Percentiles rank a stretch among this genome's conserved stretches.
These are phyloP conservation scores for Cardiospermum halicacabum DNA, from an alignment of 345 rosid species.

Conservation along the genomic window DNA sequence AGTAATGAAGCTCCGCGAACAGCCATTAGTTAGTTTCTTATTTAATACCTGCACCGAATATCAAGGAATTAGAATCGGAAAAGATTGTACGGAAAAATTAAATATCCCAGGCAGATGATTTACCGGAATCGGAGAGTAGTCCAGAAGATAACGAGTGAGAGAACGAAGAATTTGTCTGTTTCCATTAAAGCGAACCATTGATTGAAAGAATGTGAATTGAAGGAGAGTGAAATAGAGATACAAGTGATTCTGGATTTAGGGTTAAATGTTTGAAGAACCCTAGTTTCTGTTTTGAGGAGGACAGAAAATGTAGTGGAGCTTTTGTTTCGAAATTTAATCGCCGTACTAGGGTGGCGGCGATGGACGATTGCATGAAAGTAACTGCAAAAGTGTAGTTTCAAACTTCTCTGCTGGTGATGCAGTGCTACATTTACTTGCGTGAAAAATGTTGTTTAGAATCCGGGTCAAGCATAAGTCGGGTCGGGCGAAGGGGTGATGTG, in stretches of 20 bases:
- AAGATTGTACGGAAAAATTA: too few relatives aligned
- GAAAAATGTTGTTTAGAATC: too few relatives aligned
- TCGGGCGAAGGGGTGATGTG: too few relatives aligned
- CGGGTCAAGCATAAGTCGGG: too few relatives aligned
- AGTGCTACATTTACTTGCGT: too few relatives aligned
- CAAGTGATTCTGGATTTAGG: background rate
- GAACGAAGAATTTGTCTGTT: slow-evolving; percentile 45
- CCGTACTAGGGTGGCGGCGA: too few relatives aligned
- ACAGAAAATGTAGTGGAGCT: too few relatives aligned
- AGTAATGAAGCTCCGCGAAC: slow-evolving; percentile 41
- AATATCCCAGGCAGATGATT: background rate
- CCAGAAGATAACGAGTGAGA: slow-evolving; percentile 34
- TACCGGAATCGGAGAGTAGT: slow-evolving; percentile 35
- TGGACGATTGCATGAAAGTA: too few relatives aligned
- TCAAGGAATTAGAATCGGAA: background rate
- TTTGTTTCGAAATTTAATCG: too few relatives aligned
- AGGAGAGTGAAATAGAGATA: background rate
- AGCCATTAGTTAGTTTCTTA: slow-evolving; percentile 30
- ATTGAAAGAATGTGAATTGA: background rate
- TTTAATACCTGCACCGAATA: slow-evolving; percentile 32
- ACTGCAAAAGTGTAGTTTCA: too few relatives aligned
- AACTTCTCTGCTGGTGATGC: too few relatives aligned
- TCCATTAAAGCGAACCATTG: slow-evolving; percentile 65
- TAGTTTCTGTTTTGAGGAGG: background rate
- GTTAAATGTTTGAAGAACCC: slow-evolving; percentile 41